Evolutionary conservation across 345 rosid species (phyloP).

Genomic region (Brassica carinata): DNA sequence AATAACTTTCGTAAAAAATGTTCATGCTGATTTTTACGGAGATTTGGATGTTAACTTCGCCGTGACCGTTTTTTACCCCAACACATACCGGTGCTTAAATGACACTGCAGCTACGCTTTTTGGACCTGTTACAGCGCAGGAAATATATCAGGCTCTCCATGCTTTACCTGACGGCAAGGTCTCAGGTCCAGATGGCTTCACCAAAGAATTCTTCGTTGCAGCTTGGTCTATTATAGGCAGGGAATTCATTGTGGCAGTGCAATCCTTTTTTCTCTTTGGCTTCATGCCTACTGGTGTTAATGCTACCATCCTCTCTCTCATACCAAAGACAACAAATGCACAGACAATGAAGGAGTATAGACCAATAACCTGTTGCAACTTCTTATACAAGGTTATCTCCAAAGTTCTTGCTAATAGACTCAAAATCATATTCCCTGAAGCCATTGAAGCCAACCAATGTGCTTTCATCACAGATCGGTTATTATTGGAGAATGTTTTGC

Average conservation of each 20-base stretch:
- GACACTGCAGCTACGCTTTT: not conserved
- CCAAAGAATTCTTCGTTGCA: not conserved
- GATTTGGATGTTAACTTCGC: too few relatives aligned
- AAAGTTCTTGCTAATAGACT: not conserved
- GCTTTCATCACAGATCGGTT: not conserved
- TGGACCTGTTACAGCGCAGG: not conserved
- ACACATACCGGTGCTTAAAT: not conserved
- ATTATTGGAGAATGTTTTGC: not conserved
- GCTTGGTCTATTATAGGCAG: not conserved
- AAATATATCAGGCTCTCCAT: not conserved
- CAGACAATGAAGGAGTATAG: not conserved
- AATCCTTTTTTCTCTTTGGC: not conserved
- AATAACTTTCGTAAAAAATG: too few relatives aligned
- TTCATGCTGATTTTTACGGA: too few relatives aligned
- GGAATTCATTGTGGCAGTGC: not conserved
- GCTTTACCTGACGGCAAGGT: not conserved
- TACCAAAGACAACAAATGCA: not conserved
- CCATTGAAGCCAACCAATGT: not conserved
- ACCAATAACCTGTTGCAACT: not conserved
- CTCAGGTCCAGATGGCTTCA: not conserved
- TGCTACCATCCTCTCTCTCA: not conserved
- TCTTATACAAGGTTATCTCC: not conserved
- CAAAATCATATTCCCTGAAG: not conserved
- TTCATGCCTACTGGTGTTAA: not conserved
- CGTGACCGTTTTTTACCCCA: too few relatives aligned